Evolutionary conservation across 352 stramenopile genomes (phyloP).

Genomic region (Phytophthora sp.): DNA sequence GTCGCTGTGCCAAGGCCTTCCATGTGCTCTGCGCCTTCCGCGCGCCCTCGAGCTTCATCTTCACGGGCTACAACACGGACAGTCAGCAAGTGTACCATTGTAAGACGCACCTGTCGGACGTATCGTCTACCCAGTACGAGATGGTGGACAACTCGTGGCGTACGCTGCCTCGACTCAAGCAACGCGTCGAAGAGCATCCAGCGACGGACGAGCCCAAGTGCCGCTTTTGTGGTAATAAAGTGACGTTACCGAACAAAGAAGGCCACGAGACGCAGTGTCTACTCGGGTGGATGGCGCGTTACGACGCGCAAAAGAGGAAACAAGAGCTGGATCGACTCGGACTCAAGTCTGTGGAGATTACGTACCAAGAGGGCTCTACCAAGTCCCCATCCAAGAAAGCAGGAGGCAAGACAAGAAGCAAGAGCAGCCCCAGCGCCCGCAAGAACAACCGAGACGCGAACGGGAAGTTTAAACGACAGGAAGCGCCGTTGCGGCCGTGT

Average conservation of each 20-base stretch:
- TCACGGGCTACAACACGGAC: conserved; percentile 82
- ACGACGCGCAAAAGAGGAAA: conserved; percentile 48
- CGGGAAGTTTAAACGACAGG: conserved; percentile 50
- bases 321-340: conserved; percentile 46
- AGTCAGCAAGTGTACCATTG: conserved; percentile 88
- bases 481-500: conserved; percentile 50
- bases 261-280: conserved; percentile 72
- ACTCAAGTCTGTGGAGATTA: conserved; percentile 43
- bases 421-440: conserved; percentile 14
- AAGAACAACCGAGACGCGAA: conserved; percentile 24
- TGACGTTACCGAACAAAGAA: conserved; percentile 42
- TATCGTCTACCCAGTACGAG: conserved; percentile 61
- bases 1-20: conserved; percentile 82
- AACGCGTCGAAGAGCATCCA: conserved; percentile 39
- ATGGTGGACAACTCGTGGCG: conserved; percentile 75
- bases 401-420: conserved; percentile 26
- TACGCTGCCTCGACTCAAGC: conserved; percentile 28
- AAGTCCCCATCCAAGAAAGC: conserved; percentile 43
- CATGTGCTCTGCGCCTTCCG: conserved; percentile 86
- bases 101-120: conserved; percentile 74
- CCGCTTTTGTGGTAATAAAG: conserved; percentile 62
- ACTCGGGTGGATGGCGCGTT: conserved; percentile 57
- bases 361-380: conserved; percentile 40
- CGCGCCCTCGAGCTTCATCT: conserved; percentile 67
- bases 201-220: conserved; percentile 46